Evolutionary conservation across 805 yeast genomes (phyloP), one percentile per base, ranked within the genome.

Genomic region (Brettanomyces naardenensis): DNA sequence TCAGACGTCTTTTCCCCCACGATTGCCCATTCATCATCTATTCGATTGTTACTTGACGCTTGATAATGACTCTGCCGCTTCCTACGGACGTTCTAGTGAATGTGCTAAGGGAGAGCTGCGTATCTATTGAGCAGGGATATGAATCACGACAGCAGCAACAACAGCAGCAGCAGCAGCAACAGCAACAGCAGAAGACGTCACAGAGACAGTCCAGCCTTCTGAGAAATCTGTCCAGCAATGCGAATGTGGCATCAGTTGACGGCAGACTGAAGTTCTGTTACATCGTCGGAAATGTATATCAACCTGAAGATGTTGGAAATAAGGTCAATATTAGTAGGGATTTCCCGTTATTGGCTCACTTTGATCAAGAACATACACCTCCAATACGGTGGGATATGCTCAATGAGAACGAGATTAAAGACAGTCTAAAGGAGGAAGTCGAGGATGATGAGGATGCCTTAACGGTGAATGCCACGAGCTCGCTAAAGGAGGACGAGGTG

Each of bases 51-150:
- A n/a, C n/a, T n/a, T n/a, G n/a, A n/a, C n/a, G n/a, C n/a, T n/a
- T n/a, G n/a, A 23, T 19, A 11, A 46, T 47, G 52, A 33, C 52
- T 11, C 21, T 45, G n/a, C 52, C 51, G 1, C 27, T 45, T n/a
- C 41, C 38, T 15, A 34, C 41, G 2, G 44, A 33, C 15, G 23
- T 41, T 3, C 23, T 48, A 4, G 32, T 48, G 18, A 47, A 48
- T 19, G 42, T 45, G 2, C 33, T 45, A 10, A 32, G 49, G 14
- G 49, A 45, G 17, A 39, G 44, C 3, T 31, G 38, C 14, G 34
- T 41, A 4, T 28, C 43, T 13, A 32, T 32, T 30, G 40, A 23
- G 38, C 36, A 19, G 9, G 14, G 34, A 9, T 20, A 31, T 31
- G 22, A 19, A 15, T 20, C n/a, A 2, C 26, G 35, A 18, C 20